These are phyloP conservation scores for Mycena maculata DNA, from an alignment of 768 basidiomycete species.

Conservation along the genomic window DNA sequence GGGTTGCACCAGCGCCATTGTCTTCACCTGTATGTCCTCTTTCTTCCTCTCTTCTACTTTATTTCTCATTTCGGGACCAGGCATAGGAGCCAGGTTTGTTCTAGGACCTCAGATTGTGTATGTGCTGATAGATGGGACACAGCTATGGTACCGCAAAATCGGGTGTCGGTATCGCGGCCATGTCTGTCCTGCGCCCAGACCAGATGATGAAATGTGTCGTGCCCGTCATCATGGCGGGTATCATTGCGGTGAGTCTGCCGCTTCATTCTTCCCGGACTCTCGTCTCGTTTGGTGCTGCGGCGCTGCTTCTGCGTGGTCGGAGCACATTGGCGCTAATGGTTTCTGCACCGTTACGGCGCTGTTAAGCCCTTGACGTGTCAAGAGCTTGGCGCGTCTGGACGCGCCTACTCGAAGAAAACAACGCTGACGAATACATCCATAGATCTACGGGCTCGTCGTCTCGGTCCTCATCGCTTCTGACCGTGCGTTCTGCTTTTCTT, in stretches of 20 bases:
- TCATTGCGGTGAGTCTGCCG: slow-evolving; percentile 87
- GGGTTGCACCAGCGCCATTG: slow-evolving; percentile 97
- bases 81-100: slow-evolving; percentile 81
- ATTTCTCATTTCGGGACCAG: slow-evolving; percentile 48
- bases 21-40: slow-evolving; percentile 89
- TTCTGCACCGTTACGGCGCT: too few species aligned
- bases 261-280: too few species aligned
- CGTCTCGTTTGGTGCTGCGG: too few species aligned
- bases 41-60: not conserved
- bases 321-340: too few species aligned
- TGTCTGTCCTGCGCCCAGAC: slow-evolving; percentile 97
- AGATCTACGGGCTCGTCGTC: slow-evolving; percentile 99
- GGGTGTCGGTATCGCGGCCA: slow-evolving; percentile 96
- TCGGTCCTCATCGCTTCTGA: slow-evolving; percentile 94
- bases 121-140: slow-evolving; percentile 16
- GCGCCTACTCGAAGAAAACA: too few species aligned
- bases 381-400: too few species aligned
- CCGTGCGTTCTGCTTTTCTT: slow-evolving; percentile 65
- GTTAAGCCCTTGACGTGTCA: too few species aligned
- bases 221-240: slow-evolving; percentile 99
- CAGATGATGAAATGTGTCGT: slow-evolving; percentile 98
- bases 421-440: slow-evolving; percentile 7
- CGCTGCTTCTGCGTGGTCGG: not conserved
- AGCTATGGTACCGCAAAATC: slow-evolving; percentile 99
- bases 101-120: slow-evolving; percentile 11